phyloP scores from a whole-genome alignment of 495 filamentous ascomycete genomes.

The Xylaria bambusicola region DNA sequence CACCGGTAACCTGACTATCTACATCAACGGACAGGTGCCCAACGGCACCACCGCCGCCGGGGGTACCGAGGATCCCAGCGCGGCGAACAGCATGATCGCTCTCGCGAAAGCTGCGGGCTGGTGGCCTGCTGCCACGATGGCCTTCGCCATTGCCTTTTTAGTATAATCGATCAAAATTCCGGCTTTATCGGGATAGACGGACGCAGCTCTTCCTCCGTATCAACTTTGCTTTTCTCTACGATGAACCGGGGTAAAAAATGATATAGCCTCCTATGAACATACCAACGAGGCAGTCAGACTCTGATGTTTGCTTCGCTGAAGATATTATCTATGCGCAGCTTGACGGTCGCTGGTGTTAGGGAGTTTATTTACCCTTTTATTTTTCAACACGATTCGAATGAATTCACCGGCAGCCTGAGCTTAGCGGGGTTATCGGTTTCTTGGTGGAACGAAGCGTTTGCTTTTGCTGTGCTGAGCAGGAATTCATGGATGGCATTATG shows the following conservation, averaged over 20 bases:
- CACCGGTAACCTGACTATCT: conserved; percentile 55
- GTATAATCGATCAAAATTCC: neutral
- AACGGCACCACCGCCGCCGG: conserved; percentile 77
- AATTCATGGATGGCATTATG: no score
- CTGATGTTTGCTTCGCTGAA: no score
- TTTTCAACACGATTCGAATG: neutral
- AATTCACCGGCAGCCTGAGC: no score
- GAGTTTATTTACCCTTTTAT: neutral
- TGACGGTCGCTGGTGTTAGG: conserved; percentile 3
- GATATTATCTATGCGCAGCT: neutral
- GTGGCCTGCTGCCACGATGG: conserved; percentile 59
- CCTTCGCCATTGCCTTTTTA: conserved; percentile 45
- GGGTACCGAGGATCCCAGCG: conserved; percentile 47
- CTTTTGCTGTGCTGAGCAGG: no score
- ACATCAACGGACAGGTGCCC: conserved; percentile 82
- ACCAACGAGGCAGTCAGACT: neutral
- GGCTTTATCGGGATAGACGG: neutral
- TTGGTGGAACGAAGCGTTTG: no score
- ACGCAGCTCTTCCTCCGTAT: neutral
- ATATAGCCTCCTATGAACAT: neutral
- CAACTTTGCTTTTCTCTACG: neutral
- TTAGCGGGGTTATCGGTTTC: neutral
- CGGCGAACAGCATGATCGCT: conserved; percentile 34
- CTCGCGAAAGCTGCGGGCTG: conserved; percentile 57
- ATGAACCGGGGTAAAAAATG: no score